Evolutionary conservation across 1,284 basidiomycete genomes (phyloP), one percentile per base, ranked within the genome.

Genomic region (Sporisorium graminicola): DNA sequence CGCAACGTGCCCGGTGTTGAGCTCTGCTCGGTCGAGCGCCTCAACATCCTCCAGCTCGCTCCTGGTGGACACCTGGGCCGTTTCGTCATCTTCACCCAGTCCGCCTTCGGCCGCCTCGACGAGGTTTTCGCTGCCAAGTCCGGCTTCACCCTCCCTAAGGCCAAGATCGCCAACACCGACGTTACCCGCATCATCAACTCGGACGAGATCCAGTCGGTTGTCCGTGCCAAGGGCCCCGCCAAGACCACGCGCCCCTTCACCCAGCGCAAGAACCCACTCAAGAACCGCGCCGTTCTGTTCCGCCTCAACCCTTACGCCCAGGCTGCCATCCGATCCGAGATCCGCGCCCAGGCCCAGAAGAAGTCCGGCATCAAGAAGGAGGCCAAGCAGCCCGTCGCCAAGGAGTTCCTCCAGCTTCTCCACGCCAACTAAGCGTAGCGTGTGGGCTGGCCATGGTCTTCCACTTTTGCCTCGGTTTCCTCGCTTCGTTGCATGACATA

Each of bases 51-150:
- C 86, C 95, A 98, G 89, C 94, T 99, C 87, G 97, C 97, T 40
- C 97, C 97, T 63, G 97, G 97, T 91, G 97, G 97, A 82, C 97
- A 99, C 88, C 91, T 99, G 76, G 97, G 97, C 77, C 94, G 97
- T 79, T 99, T 99, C 89, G 90, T 98, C 87, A 97, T 99, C 90
- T 99, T 96, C 96, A 99, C 97, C 72, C 93, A 98, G 89, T 90
- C 90, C 86, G 97, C 97, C 53, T 98, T 99, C 88, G 90, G 89
- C 73, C 90, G 93, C 78, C 92, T 99, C 65, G 97, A 99, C 87
- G 92, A 93, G 82, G 91, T 99, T 82, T 99, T 94, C 87, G 81
- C 80, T 54, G 90, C 91, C 90, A 99, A 99, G 92, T 94, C 94
- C 88, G 93, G 95, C 75, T 86, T 82, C 82, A 37, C 67, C 47